Conservation (phyloP, 768 basidiomycete species). For the Atractiella rhizophila region DNA sequence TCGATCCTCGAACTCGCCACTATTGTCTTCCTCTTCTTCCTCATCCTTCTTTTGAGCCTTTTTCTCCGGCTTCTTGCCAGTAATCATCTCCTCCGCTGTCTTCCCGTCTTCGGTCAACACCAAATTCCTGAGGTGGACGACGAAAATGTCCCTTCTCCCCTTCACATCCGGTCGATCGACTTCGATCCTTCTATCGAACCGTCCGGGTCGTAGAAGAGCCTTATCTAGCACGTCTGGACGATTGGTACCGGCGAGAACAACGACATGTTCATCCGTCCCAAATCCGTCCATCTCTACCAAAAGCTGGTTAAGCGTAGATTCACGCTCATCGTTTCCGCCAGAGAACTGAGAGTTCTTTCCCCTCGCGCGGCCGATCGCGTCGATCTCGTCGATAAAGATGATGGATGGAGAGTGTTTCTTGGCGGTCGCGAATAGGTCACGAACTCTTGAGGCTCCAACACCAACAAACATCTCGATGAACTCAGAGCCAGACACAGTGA, state of each 20-base stretch:
- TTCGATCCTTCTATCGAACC: constrained; percentile 86
- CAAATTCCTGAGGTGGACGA: constrained; percentile 43
- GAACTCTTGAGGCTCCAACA: constrained; percentile 86
- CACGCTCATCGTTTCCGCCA: constrained; percentile 94
- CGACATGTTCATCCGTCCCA: constrained; percentile 85
- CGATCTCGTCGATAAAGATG: constrained; percentile 97
- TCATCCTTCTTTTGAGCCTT: background rate
- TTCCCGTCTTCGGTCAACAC: constrained; percentile 9
- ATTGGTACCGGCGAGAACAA: constrained; percentile 90
- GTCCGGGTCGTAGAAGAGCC: constrained; percentile 86
- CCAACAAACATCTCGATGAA: constrained; percentile 99
- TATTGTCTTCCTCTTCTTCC: background rate
- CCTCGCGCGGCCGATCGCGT: constrained; percentile 89
- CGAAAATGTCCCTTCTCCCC: constrained; percentile 78
- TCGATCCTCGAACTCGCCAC: background rate
- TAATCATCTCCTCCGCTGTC: background rate
- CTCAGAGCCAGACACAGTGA: constrained; percentile 93
- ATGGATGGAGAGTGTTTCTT: constrained; percentile 96
- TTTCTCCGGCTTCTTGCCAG: background rate
- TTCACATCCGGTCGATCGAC: constrained; percentile 87
- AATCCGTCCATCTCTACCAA: constrained; percentile 99
- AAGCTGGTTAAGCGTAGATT: constrained; percentile 88
- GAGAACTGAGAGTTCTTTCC: constrained; percentile 46
- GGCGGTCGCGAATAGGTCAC: constrained; percentile 89
- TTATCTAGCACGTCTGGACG: constrained; percentile 84